Percentiles rank a stretch among this genome's conserved stretches.
Evolutionary conservation across 1,139 yeast species (phyloP).

Genomic region (Meyerozyma guilliermondii): DNA sequence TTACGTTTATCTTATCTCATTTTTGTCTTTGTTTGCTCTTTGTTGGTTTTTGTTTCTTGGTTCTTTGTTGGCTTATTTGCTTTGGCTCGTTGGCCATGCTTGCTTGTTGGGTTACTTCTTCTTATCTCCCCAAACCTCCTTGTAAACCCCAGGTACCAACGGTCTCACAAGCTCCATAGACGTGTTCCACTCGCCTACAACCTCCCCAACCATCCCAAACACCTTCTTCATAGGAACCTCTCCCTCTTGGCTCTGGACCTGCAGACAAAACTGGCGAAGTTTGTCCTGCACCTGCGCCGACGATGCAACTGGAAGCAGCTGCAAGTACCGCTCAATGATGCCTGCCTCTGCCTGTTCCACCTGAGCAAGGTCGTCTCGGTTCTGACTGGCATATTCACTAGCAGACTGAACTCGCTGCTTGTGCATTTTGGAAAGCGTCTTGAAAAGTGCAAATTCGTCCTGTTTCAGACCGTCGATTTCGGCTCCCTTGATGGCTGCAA

Average conservation of each 20-base stretch:
- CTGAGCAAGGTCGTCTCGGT: conserved; percentile 52
- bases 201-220: conserved; percentile 25
- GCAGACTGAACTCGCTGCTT: conserved; percentile 53
- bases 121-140: conserved; percentile 6
- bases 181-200: conserved; percentile 27
- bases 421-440: conserved; percentile 43
- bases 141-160: conserved; percentile 11
- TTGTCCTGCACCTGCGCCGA: conserved; percentile 43
- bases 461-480: conserved; percentile 13
- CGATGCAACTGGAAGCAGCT: conserved; percentile 45
- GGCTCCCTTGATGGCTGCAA: conserved; percentile 10
- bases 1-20: too few relatives aligned
- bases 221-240: conserved; percentile 7
- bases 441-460: conserved; percentile 46
- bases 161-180: conserved; percentile 12
- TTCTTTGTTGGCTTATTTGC: neutral
- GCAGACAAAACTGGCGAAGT: conserved; percentile 18
- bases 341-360: conserved; percentile 49
- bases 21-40: too few relatives aligned
- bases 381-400: conserved; percentile 43
- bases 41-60: too few relatives aligned
- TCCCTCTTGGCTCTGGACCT: conserved; percentile 3
- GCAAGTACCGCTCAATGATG: conserved; percentile 38
- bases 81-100: neutral
- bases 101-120: neutral